These are phyloP conservation scores for Mortierella alpina DNA, from an alignment of 192 early-diverging fungal genomes.

Conservation along the genomic window DNA sequence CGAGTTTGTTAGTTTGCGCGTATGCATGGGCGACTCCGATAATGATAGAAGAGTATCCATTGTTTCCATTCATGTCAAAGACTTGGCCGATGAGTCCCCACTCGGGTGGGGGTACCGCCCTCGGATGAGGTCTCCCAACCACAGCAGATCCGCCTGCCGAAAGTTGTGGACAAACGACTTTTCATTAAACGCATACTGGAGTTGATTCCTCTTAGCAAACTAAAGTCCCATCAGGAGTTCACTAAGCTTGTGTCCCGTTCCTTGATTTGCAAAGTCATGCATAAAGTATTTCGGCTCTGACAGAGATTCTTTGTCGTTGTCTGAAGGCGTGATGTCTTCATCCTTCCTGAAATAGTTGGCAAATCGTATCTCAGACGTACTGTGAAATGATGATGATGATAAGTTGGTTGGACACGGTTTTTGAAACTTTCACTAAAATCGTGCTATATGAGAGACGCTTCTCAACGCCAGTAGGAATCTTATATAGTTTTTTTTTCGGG, in stretches of 20 bases:
- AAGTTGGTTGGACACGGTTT: background rate
- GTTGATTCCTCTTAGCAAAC: background rate
- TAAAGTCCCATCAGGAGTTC: constrained; percentile 9
- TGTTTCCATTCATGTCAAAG: background rate
- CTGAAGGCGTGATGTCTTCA: background rate
- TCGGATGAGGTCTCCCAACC: constrained; percentile 12
- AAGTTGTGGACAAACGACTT: constrained; percentile 5
- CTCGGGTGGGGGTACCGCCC: background rate
- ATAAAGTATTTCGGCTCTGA: constrained; percentile 7
- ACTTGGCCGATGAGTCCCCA: background rate
- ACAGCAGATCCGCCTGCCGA: constrained; percentile 2
- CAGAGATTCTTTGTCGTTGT: background rate
- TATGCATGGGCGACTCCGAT: background rate
- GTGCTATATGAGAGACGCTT: no score
- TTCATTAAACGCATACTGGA: constrained; percentile 12
- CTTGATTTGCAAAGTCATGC: constrained; percentile 11
- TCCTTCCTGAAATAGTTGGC: no score
- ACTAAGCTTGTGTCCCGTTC: constrained; percentile 17
- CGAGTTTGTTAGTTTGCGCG: background rate
- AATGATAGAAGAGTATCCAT: background rate
- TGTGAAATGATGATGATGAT: background rate
- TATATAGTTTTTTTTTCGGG: no score
- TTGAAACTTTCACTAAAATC: no score
- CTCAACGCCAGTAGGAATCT: no score
- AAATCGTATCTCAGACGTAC: background rate